Base-by-base conservation (phyloP, 176 grass and related monocot species). In the Paspalum vaginatum region DNA sequence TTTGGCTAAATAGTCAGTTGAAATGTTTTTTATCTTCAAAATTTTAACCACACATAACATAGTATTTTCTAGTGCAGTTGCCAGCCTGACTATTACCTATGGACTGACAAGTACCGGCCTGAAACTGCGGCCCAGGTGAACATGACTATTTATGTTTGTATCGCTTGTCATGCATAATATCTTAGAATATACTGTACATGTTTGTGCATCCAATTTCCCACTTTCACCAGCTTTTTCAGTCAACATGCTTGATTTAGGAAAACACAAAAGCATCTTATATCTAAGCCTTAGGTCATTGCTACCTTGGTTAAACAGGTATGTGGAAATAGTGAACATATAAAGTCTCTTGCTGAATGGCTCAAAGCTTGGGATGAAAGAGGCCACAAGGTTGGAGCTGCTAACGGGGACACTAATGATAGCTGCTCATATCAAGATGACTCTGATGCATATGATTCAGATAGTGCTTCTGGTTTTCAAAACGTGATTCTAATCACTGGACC, bases 401-500 rank as follows among this genome's bases (percentile, higher is more conserved):
- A 84, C 53, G 86, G 88, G 53, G 88, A 87, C 22, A 76, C 55
- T 72, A 83, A 90, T 17, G 80, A 40, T 77, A 87, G 75, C 69
- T 89, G 75, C 69, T 89, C 73, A 15, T 94, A 80, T 75, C 63
- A 89, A 67, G 77, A 73, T 83, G 92, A 76, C 60, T 92, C 84
- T 84, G 92, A 95, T 70, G 75, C 76, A 54, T 81, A 94, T 86
- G 86, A 84, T 66, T 87, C 83, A 58, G 82, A 84, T 65, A 81
- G 83, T 73, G 81, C 63, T 82, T 54, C 73, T 78, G 80, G 76
- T 64, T 85, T 77, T 72, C 75, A 86, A 26, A 98, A 87, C 71
- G 90, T 91, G 61, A 88, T 98, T 91, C 88, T 98, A 86, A 90
- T 98, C 83, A 98, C 92, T 84, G 95, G 95, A 83, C 95, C 95